Evolutionary conservation across 306 rosid genomes (phyloP), one percentile per base, ranked within the genome.

Genomic region (Chamaecrista fasciculata): DNA sequence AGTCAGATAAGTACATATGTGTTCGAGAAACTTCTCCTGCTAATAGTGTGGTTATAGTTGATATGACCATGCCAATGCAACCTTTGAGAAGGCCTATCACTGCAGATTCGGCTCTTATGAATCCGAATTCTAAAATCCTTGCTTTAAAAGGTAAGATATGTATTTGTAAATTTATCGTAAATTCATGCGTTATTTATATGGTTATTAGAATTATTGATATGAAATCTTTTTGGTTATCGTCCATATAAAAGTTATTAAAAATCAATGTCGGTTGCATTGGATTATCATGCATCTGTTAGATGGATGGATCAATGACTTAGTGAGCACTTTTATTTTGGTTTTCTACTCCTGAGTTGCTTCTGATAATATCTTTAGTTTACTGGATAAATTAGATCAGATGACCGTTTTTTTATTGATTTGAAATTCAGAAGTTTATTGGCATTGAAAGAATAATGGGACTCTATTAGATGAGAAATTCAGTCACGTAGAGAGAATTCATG

Each of bases 81-180:
- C 98, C 98, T 15, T 77, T 93, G 85, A 93, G 98, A 84, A 83
- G 98, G 88, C 98, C 98, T 51, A 90, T 90, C 70, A 93, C 98
- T 5, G 98, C 96, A 0, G 98, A 92, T 76, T 92, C 98, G 0
- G 98, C 98, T 42, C 96, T 92, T 20, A 92, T 92, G 98, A 92
- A 92, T 92, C 98, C 98, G 1, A 92, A 90, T 85, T 86, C 96
- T 14, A 86, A 86, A 86, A 90, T 92, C 62, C 92, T 92, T 72
- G 98, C 98, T 59, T 79, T 92, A 78, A 92, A 92, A 92, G 98
- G 98, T 92, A 73, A 26, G 76, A 20, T 67, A 40, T 44, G 7
- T 16, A 60, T 36, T 66, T 52, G 14, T 50, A 18, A 15, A 53
- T 31, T 52, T 51, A 37, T 62, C 49, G 11, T 12, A 25, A 56